Conservation (phyloP, 1,139 yeast genomes). For the Nadsonia commutata region DNA sequence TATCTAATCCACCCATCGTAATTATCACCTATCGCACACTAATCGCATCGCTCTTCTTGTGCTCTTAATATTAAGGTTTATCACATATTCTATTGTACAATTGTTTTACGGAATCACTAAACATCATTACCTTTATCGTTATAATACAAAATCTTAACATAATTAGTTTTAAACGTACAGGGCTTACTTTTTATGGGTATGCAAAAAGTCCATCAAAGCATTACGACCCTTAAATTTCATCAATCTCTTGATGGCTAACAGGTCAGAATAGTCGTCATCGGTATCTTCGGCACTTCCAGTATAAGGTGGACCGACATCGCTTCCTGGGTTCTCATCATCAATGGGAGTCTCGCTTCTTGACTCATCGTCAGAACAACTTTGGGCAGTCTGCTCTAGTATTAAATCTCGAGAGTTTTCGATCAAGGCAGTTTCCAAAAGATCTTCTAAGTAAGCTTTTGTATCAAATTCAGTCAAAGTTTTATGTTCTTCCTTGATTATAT, state of each 20-base stretch:
- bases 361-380: background rate
- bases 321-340: background rate
- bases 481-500: background rate
- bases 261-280: background rate
- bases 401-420: too few species aligned
- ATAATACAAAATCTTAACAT: too few species aligned
- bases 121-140: too few species aligned
- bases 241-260: background rate
- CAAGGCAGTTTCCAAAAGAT: background rate
- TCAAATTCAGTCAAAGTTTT: background rate
- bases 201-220: background rate
- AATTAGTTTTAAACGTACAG: too few species aligned
- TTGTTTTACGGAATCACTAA: too few species aligned
- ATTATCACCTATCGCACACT: too few species aligned
- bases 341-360: background rate
- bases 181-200: background rate
- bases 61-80: too few species aligned
- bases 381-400: background rate
- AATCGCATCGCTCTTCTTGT: too few species aligned
- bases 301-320: background rate
- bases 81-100: too few species aligned
- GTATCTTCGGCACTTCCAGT: background rate
- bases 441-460: background rate
- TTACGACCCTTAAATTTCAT: background rate
- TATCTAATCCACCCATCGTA: too few species aligned